phyloP scores from a whole-genome alignment of 768 basidiomycete species.

The Hericium coralloides region DNA sequence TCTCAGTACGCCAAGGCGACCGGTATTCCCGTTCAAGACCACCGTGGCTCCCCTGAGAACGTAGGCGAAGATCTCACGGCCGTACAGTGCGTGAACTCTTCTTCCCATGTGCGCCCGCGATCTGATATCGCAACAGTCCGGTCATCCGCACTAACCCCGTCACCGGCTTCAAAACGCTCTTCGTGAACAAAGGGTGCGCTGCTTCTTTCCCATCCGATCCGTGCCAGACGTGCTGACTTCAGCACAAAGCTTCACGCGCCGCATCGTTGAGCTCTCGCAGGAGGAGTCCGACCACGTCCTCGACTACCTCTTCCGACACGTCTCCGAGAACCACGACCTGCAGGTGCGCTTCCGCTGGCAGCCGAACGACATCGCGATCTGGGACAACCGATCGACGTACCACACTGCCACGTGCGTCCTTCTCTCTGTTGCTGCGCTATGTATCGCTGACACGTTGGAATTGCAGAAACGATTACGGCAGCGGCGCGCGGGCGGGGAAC shows the following conservation, averaged over 20 bases:
- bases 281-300: slow-evolving; percentile 72
- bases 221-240: background rate
- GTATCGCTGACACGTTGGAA: background rate
- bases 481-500: background rate
- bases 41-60: slow-evolving; percentile 47
- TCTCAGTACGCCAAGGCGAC: slow-evolving; percentile 21
- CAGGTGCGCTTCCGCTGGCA: slow-evolving; percentile 77
- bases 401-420: slow-evolving; percentile 1
- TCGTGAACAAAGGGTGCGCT: slow-evolving; percentile 57
- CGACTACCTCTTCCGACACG: slow-evolving; percentile 59
- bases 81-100: slow-evolving; percentile 33
- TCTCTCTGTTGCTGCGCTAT: background rate
- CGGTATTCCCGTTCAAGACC: slow-evolving; percentile 26
- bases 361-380: slow-evolving; percentile 66
- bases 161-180: slow-evolving; percentile 79
- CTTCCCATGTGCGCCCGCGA: slow-evolving; percentile 21
- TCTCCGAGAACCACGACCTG: slow-evolving; percentile 61
- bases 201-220: background rate
- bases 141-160: slow-evolving; percentile 81
- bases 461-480: background rate
- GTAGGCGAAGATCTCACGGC: slow-evolving; percentile 37
- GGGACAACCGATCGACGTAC: slow-evolving; percentile 51
- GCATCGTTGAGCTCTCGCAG: slow-evolving; percentile 72
- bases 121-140: slow-evolving; percentile 26
- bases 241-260: slow-evolving; percentile 57